Percentiles rank a stretch among this genome's conserved stretches.
Evolutionary conservation across 495 filamentous ascomycete genomes (phyloP).

Genomic region (Bombardia bombarda): DNA sequence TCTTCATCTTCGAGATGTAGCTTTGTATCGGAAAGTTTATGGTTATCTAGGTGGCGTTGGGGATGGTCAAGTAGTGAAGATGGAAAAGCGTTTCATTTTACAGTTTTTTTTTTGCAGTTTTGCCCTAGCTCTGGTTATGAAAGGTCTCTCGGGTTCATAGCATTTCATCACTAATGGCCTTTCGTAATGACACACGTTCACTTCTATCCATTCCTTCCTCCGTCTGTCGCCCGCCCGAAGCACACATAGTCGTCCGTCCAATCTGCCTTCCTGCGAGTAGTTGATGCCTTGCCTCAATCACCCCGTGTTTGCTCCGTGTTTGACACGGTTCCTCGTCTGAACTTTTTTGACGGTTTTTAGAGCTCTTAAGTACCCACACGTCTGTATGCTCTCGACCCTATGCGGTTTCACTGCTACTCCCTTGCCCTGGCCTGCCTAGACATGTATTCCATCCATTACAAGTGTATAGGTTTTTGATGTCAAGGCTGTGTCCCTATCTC

Average conservation of each 20-base stretch:
- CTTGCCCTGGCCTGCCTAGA: too few species aligned
- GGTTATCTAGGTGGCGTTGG: slow-evolving; percentile 11
- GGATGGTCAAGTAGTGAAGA: slow-evolving; percentile 6
- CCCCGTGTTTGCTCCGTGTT: neutral
- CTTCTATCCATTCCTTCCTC: slow-evolving; percentile 2
- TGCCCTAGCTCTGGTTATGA: slow-evolving; percentile 5
- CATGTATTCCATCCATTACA: too few species aligned
- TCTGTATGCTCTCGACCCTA: too few species aligned
- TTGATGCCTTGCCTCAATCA: neutral
- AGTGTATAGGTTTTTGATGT: too few species aligned
- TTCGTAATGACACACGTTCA: slow-evolving; percentile 10
- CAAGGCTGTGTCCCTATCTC: too few species aligned
- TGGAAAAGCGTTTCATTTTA: too few species aligned
- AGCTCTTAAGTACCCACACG: too few species aligned
- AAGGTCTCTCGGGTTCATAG: slow-evolving; percentile 11
- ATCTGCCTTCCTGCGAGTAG: neutral
- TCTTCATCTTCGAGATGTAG: neutral
- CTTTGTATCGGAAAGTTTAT: neutral
- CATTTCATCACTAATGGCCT: slow-evolving; percentile 6
- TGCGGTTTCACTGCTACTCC: too few species aligned
- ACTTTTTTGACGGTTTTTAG: neutral
- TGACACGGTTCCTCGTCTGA: too few species aligned
- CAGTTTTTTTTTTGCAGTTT: slow-evolving; percentile 6
- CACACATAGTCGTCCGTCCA: neutral
- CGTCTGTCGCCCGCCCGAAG: too few species aligned